phyloP scores from a whole-genome alignment of 2,329 filamentous ascomycete genomes.

The Aspergillus brunneoviolaceus region DNA sequence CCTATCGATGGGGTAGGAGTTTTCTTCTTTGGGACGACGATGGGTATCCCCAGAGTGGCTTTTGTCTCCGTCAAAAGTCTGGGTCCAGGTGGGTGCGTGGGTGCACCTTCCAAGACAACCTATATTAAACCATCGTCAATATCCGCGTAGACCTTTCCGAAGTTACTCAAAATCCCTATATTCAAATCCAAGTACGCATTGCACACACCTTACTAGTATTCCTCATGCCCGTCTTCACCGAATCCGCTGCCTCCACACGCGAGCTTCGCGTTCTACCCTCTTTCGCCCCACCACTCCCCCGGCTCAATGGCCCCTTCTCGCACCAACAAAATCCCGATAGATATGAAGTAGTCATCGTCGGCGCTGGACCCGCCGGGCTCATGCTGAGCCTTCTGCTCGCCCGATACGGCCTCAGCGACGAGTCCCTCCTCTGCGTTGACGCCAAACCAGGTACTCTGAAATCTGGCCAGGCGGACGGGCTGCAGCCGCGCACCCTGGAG shows the following conservation, averaged over 20 bases:
- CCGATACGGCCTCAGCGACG: slow-evolving; percentile 44
- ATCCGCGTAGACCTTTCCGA: neutral
- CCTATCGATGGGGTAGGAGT: neutral
- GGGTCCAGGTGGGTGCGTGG: neutral
- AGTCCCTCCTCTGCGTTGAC: slow-evolving; percentile 46
- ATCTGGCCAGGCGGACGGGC: slow-evolving; percentile 45
- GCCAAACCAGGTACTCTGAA: slow-evolving; percentile 40
- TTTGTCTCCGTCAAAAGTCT: neutral
- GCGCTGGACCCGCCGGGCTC: slow-evolving; percentile 46
- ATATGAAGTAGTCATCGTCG: slow-evolving; percentile 46
- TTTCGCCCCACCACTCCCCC: slow-evolving; percentile 43
- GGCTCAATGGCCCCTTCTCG: slow-evolving; percentile 36
- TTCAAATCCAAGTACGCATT: too few species aligned
- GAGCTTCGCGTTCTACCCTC: slow-evolving; percentile 43
- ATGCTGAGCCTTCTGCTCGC: slow-evolving; percentile 45
- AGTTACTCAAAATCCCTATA: neutral
- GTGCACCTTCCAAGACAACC: neutral
- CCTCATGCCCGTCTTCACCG: slow-evolving; percentile 43
- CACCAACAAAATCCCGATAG: slow-evolving; percentile 23
- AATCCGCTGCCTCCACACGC: slow-evolving; percentile 35
- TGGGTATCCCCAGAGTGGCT: neutral
- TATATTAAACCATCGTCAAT: neutral
- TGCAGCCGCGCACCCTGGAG: slow-evolving; percentile 47
- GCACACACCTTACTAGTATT: neutral
- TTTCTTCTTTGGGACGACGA: neutral